A percentile compares a stretch with the other conserved stretches of the same genome.
phyloP scores from a whole-genome alignment of 148 eudicot species.

The Chenopodium berlandieri region DNA sequence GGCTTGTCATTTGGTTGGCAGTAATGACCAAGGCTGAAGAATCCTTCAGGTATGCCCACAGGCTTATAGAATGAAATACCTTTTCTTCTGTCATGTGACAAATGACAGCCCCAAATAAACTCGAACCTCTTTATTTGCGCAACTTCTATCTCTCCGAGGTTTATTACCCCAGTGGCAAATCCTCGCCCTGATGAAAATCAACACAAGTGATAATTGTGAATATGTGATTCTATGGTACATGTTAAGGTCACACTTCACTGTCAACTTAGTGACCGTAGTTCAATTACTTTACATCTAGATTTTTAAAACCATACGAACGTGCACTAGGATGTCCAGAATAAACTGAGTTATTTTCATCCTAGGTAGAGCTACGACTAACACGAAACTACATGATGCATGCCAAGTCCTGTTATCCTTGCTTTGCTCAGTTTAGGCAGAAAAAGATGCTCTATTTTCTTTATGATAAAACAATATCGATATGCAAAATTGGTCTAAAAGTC shows the following conservation, averaged over 20 bases:
- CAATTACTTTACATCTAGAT: neutral
- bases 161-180: constrained; percentile 61
- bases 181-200: constrained; percentile 57
- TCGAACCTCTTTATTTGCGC: constrained; percentile 54
- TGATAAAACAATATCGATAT: neutral
- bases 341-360: neutral
- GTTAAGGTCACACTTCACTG: neutral
- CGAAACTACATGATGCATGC: neutral
- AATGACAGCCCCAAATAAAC: constrained; percentile 62
- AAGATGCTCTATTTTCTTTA: neutral
- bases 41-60: constrained; percentile 60
- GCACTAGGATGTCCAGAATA: neutral
- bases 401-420: neutral
- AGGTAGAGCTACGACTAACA: neutral
- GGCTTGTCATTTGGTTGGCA: constrained; percentile 59
- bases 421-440: neutral
- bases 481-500: neutral
- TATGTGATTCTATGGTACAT: neutral
- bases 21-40: constrained; percentile 68
- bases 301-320: neutral
- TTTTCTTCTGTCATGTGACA: constrained; percentile 41
- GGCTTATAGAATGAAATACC: constrained; percentile 69
- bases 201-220: constrained; percentile 5
- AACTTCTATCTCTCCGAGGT: constrained; percentile 81
- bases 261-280: neutral